A percentile compares a stretch with the other conserved stretches of the same genome.
Conservation (phyloP, 371 early-diverging fungal genomes). For the Rhizopus arrhizus region DNA sequence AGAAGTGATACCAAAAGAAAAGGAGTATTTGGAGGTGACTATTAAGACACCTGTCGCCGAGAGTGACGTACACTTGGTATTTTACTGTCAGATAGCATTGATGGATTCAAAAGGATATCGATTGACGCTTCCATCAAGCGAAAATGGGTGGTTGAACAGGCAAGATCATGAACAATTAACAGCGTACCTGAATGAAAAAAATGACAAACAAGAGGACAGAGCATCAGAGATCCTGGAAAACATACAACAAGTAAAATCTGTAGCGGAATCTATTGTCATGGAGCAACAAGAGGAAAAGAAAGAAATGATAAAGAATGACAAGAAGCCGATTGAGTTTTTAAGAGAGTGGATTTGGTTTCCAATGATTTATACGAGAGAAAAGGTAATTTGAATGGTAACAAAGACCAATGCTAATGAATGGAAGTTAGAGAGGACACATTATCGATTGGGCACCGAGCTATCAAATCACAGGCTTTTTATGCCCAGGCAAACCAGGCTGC, state of each 20-base stretch:
- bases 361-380: constrained; percentile 52
- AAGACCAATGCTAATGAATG: not conserved
- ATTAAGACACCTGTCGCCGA: constrained; percentile 22
- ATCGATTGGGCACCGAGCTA: constrained; percentile 49
- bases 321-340: constrained; percentile 27
- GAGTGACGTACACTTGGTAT: not conserved
- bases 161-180: constrained; percentile 29
- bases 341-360: constrained; percentile 55
- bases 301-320: not conserved
- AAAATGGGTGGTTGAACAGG: constrained; percentile 37
- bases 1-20: not conserved
- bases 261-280: constrained; percentile 26
- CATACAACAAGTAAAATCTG: constrained; percentile 26
- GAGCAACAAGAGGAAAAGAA: not conserved
- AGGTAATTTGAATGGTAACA: constrained; percentile 20
- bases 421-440: constrained; percentile 41
- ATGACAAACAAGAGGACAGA: constrained; percentile 12
- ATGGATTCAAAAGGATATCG: constrained; percentile 4
- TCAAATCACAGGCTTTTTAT: constrained; percentile 42
- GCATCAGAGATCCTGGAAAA: constrained; percentile 34
- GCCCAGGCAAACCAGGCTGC: constrained; percentile 47
- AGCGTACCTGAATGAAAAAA: not conserved
- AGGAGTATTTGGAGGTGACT: constrained; percentile 10
- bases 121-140: constrained; percentile 25
- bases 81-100: constrained; percentile 16